Evolutionary conservation across 192 early-diverging fungal genomes (phyloP).

Genomic region (Coemansia sp.): DNA sequence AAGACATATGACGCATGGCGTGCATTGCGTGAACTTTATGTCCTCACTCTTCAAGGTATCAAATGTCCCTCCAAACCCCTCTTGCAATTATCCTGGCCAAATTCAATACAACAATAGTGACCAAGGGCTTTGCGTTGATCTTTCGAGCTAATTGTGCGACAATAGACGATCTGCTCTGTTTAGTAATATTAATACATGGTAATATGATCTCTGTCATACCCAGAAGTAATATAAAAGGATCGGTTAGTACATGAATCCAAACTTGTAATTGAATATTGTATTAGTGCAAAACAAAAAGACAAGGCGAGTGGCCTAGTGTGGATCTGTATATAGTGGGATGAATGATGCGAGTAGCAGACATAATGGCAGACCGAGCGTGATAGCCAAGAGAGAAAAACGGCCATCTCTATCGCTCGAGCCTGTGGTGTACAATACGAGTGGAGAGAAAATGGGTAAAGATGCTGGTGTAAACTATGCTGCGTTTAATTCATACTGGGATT

Average conservation of each 20-base stretch:
- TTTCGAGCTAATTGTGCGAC: neutral
- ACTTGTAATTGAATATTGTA: slow-evolving; percentile 2
- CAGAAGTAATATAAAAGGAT: slow-evolving; percentile 4
- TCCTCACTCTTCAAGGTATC: neutral
- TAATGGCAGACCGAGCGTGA: slow-evolving; percentile 1
- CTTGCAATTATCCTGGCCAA: neutral
- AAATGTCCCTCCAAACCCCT: neutral
- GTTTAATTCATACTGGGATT: slow-evolving; percentile 10
- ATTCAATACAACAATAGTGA: neutral
- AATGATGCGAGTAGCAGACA: neutral
- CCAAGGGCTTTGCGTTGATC: neutral
- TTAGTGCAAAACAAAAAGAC: neutral
- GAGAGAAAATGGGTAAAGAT: neutral
- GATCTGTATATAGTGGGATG: slow-evolving; percentile 4
- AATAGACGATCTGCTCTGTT: slow-evolving; percentile 2
- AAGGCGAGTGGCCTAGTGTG: neutral
- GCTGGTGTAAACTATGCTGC: neutral
- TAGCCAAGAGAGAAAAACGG: neutral
- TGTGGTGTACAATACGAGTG: neutral
- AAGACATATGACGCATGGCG: slow-evolving; percentile 3
- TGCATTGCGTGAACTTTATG: neutral
- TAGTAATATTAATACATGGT: neutral
- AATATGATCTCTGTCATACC: neutral
- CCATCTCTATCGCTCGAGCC: neutral
- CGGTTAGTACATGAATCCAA: neutral